These are phyloP conservation scores for Neohortaea acidophila DNA, from an alignment of 495 filamentous ascomycete species.

Conservation along the genomic window DNA sequence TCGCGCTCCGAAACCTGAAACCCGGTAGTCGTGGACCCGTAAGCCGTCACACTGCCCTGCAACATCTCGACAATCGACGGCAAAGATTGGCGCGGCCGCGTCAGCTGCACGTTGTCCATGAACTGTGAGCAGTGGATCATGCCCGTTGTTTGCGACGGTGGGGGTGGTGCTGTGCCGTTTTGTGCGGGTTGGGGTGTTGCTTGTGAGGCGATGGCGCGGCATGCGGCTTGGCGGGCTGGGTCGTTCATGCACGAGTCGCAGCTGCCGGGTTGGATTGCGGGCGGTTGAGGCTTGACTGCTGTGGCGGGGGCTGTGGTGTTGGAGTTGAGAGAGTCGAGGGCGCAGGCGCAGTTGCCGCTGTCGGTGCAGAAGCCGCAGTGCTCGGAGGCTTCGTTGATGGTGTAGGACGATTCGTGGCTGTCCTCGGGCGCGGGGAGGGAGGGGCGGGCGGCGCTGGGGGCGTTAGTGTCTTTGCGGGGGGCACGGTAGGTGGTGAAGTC, in stretches of 20 bases:
- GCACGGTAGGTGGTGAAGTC: constrained; percentile 3
- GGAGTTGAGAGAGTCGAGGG: background rate
- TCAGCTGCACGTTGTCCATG: background rate
- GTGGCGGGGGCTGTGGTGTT: too few species aligned
- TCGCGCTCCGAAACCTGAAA: constrained; percentile 5
- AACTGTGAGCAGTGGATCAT: background rate
- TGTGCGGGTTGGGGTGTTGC: background rate
- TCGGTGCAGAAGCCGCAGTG: constrained; percentile 16
- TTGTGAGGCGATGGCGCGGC: constrained; percentile 4
- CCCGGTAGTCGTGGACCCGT: background rate
- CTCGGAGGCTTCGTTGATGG: background rate
- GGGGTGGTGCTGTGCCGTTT: background rate
- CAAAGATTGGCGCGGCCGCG: background rate
- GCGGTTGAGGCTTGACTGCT: background rate
- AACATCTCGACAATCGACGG: background rate
- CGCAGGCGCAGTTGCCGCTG: constrained; percentile 10
- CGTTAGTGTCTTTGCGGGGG: background rate
- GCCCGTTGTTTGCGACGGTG: background rate
- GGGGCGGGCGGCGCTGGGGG: background rate
- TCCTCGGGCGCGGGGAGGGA: background rate
- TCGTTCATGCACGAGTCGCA: constrained; percentile 10
- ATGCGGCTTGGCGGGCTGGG: constrained; percentile 1
- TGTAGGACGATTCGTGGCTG: background rate
- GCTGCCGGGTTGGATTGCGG: constrained; percentile 1
- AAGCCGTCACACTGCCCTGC: background rate